Evolutionary conservation across 441 rosid genomes (phyloP).

Genomic region (Pelargonium myrrhifolium): DNA sequence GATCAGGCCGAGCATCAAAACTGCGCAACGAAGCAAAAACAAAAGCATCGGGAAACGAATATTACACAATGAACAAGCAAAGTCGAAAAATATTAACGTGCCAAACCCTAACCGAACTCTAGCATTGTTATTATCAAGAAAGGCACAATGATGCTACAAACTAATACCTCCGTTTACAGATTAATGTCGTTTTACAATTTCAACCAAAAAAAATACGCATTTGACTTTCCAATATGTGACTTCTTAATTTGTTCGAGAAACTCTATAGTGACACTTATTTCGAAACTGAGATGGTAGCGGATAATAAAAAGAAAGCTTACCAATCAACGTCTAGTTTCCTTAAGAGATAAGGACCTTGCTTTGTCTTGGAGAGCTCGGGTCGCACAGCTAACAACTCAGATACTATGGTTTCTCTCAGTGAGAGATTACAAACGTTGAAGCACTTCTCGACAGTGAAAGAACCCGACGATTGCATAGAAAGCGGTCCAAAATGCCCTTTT

Average conservation of each 20-base stretch:
- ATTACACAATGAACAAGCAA: conserved; percentile 1
- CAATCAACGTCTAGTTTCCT: conserved; percentile 74
- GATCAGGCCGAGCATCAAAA: conserved; percentile 51
- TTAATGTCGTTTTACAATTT: no score
- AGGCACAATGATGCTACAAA: no score
- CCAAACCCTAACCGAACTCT: neutral
- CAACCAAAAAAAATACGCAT: no score
- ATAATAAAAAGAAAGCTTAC: conserved; percentile 33
- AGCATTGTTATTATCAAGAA: neutral
- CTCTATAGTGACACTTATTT: neutral
- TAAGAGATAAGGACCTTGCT: conserved; percentile 73
- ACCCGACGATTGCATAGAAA: conserved; percentile 63
- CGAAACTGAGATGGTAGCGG: neutral
- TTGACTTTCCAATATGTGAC: no score
- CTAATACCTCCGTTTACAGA: no score
- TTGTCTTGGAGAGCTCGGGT: conserved; percentile 59
- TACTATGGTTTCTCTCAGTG: conserved; percentile 67
- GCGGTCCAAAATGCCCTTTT: conserved; percentile 75
- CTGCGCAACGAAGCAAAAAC: conserved; percentile 31
- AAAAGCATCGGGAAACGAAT: conserved; percentile 9
- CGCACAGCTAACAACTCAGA: conserved; percentile 54
- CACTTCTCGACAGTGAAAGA: conserved; percentile 84
- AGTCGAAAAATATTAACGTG: neutral
- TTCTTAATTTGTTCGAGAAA: neutral
- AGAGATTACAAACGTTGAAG: conserved; percentile 55